Evolutionary conservation across 768 basidiomycete genomes (phyloP).

Genomic region (Sistotremastrum niveocremeum): DNA sequence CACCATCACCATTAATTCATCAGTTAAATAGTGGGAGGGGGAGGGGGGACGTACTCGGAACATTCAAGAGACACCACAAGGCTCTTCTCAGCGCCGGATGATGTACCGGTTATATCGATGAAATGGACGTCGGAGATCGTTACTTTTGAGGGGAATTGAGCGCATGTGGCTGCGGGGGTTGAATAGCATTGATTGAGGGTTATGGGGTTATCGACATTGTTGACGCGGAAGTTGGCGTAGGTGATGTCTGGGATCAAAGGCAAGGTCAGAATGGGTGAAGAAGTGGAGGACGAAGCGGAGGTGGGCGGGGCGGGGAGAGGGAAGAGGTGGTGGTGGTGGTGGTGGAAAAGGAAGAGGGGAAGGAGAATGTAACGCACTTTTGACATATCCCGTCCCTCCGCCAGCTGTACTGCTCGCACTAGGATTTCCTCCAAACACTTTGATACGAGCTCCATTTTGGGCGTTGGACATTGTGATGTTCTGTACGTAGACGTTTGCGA

Average conservation of each 20-base stretch:
- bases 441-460: conserved; percentile 55
- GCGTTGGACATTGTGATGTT: conserved; percentile 49
- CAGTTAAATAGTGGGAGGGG: background rate
- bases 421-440: conserved; percentile 48
- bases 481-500: conserved; percentile 44
- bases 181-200: conserved; percentile 45
- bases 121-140: conserved; percentile 46
- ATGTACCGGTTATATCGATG: conserved; percentile 42
- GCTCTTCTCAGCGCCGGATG: conserved; percentile 28
- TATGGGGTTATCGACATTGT: conserved; percentile 44
- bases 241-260: conserved; percentile 33
- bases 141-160: conserved; percentile 41
- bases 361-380: conserved; percentile 12
- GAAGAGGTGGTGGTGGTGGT: conserved; percentile 43
- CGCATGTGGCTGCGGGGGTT: conserved; percentile 31
- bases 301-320: conserved; percentile 15
- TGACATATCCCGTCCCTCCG: conserved; percentile 30
- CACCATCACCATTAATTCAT: too few relatives aligned
- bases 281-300: background rate
- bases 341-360: conserved; percentile 17
- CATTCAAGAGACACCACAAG: conserved; percentile 43
- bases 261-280: too few relatives aligned
- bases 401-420: conserved; percentile 42
- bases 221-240: conserved; percentile 36
- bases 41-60: conserved; percentile 19